Evolutionary conservation across 495 filamentous ascomycete species (phyloP), one percentile per base, ranked within the genome.

Genomic region (Ascobolus immersus): DNA sequence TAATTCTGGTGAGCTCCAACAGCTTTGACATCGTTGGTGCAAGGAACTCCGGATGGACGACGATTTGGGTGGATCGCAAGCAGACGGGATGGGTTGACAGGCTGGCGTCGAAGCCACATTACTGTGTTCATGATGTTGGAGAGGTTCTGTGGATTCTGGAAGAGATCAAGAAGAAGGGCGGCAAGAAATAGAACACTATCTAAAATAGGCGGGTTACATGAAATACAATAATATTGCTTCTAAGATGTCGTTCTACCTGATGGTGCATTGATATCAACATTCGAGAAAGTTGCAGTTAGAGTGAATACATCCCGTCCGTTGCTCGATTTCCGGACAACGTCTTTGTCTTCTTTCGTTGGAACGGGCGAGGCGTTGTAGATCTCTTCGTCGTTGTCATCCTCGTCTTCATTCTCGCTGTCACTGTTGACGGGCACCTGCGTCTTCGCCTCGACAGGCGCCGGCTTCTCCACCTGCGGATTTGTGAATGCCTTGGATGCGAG

Each of bases 311-410:
- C 34, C 71, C 64, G 47, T 93, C 81, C 3, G 78, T 91, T 13
- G n/a, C n/a, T n/a, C n/a, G n/a, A n/a, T n/a, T n/a, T n/a, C n/a
- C n/a, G n/a, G n/a, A n/a, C n/a, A n/a, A n/a, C n/a, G n/a, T n/a
- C n/a, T n/a, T n/a, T n/a, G n/a, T n/a, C n/a, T n/a, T n/a, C n/a
- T n/a, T n/a, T n/a, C n/a, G n/a, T n/a, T n/a, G n/a, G n/a, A n/a
- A 81, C 61, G 0, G 76, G 77, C 2, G 75, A 78, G 2, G 86
- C 82, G 39, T 78, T 64, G 51, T 92, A 90, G 49, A 93, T 90
- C 39, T 73, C 74, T 43, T 92, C 82, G 44, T 93, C 91, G 25
- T 60, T 58, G 21, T 58, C 52, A 4, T 47, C 45, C 6, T 60
- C 64, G 12, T 65, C 64, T 19, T 61, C 71, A 25, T 71, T 67